Percentiles rank a stretch among this genome's conserved stretches.
These are phyloP conservation scores for Pseudopyricularia cyperi DNA, from an alignment of 2,329 filamentous ascomycete genomes.

Conservation along the genomic window DNA sequence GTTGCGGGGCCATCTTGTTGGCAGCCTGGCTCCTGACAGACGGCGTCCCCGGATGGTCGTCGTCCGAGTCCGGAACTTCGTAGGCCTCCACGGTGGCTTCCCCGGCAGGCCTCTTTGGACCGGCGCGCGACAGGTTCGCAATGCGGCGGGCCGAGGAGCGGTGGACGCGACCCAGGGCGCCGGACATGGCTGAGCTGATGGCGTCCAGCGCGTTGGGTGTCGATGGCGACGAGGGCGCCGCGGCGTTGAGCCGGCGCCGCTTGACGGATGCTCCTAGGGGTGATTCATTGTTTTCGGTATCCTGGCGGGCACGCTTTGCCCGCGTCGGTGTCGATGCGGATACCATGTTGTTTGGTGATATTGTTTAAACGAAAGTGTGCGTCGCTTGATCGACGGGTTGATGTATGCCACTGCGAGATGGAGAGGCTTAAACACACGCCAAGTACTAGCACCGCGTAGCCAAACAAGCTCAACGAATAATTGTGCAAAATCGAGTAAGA, in stretches of 20 bases:
- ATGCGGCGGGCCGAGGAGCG: neutral
- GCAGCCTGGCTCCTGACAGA: neutral
- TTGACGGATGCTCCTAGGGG: constrained; percentile 4
- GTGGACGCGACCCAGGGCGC: constrained; percentile 2
- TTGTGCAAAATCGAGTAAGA: no score
- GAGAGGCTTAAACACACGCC: no score
- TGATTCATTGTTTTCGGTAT: neutral
- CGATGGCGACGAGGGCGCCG: constrained; percentile 7
- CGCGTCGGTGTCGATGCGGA: neutral
- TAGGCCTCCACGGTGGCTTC: constrained; percentile 1
- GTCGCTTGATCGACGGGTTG: neutral
- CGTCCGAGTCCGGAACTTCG: constrained; percentile 12
- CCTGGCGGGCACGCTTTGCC: neutral
- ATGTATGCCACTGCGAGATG: neutral
- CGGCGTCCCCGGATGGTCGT: constrained; percentile 5
- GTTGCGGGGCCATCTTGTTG: neutral
- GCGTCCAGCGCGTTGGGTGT: constrained; percentile 9
- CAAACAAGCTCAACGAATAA: no score
- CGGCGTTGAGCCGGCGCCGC: constrained; percentile 7
- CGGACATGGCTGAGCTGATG: constrained; percentile 9
- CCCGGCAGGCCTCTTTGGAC: neutral
- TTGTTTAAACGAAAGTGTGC: neutral
- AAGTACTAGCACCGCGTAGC: no score
- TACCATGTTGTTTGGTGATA: neutral
- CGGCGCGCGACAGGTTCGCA: neutral